phyloP scores from a whole-genome alignment of 495 filamentous ascomycete species.

The Lasiosphaeriaceae sp. region DNA sequence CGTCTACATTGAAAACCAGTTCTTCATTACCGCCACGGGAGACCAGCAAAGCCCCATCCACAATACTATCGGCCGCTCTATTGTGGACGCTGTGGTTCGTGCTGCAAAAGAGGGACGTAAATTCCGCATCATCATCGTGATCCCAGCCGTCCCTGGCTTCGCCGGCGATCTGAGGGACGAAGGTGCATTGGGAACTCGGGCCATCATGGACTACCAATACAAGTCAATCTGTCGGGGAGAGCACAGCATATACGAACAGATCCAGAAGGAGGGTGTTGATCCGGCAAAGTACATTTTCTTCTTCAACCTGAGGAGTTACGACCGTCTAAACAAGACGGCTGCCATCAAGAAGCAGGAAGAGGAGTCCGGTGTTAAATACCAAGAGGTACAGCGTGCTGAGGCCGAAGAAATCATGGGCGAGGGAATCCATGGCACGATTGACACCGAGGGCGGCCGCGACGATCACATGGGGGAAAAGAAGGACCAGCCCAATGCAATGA shows the following conservation, averaged over 20 bases:
- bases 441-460: conserved; percentile 37
- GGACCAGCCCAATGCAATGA: conserved; percentile 38
- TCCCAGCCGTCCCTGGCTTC: conserved; percentile 90
- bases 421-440: conserved; percentile 58
- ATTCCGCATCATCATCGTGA: conserved; percentile 85
- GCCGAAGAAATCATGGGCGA: conserved; percentile 82
- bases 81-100: conserved; percentile 82
- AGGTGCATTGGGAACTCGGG: conserved; percentile 78
- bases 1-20: conserved; percentile 97
- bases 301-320: conserved; percentile 88
- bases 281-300: conserved; percentile 79
- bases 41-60: conserved; percentile 79
- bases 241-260: conserved; percentile 80
- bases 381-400: conserved; percentile 79
- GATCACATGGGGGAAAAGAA: conserved; percentile 35
- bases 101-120: conserved; percentile 82
- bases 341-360: conserved; percentile 66
- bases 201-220: conserved; percentile 99
- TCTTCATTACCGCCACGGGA: conserved; percentile 95
- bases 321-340: conserved; percentile 79
- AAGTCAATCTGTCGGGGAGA: conserved; percentile 90
- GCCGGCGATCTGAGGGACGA: conserved; percentile 82
- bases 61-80: conserved; percentile 80
- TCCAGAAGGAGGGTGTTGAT: conserved; percentile 73
- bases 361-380: conserved; percentile 74